Conservation (phyloP, 257 asterid species). For the Solanum sitiens region DNA sequence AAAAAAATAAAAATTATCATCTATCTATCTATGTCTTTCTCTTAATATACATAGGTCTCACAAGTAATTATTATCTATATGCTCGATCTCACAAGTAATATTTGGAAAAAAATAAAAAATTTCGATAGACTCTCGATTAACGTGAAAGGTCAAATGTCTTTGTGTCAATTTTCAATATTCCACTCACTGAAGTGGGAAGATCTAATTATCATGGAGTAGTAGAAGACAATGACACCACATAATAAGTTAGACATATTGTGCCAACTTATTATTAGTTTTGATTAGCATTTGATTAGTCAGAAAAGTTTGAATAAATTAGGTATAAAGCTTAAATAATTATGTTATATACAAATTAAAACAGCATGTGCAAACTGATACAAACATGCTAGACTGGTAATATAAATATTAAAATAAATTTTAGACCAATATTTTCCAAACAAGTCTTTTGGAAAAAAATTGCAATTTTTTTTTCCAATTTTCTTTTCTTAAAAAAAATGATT, state of each 20-base stretch:
- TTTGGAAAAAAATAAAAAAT: too few species aligned
- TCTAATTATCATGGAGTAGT: neutral
- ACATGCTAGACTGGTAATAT: neutral
- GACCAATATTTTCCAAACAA: too few species aligned
- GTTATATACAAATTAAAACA: neutral
- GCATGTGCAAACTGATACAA: neutral
- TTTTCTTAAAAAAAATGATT: too few species aligned
- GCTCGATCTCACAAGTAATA: too few species aligned
- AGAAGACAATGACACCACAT: neutral
- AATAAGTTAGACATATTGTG: neutral
- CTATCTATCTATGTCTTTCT: neutral
- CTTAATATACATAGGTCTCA: neutral
- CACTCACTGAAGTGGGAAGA: neutral
- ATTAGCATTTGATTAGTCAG: neutral
- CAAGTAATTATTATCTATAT: too few species aligned
- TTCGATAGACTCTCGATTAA: rapidly evolving
- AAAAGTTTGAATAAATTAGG: neutral
- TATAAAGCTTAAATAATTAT: neutral
- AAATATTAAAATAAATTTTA: neutral
- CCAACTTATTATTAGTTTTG: neutral
- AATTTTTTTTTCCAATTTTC: neutral
- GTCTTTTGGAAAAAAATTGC: neutral
- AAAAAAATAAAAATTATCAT: too few species aligned
- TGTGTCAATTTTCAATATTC: neutral
- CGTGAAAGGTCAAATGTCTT: neutral